Percentiles rank a stretch among this genome's conserved stretches.
Conservation (phyloP, 768 basidiomycete species). For the Hydnum rufescens region DNA sequence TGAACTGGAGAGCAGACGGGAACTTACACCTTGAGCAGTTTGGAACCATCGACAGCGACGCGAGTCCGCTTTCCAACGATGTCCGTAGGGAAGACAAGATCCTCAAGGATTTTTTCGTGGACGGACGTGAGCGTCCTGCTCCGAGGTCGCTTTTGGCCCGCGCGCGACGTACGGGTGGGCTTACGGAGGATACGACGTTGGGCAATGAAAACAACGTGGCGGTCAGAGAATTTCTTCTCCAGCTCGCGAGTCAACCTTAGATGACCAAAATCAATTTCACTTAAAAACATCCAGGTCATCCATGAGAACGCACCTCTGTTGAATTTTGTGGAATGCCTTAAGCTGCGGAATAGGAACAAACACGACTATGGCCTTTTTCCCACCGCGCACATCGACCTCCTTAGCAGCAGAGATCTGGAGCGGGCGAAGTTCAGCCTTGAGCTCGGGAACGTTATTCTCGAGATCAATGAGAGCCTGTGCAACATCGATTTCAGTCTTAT, state of each 20-base stretch:
- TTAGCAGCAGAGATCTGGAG: slow-evolving; percentile 97
- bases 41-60: slow-evolving; percentile 80
- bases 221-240: slow-evolving; percentile 99
- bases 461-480: slow-evolving; percentile 95
- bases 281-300: background rate
- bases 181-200: slow-evolving; percentile 98
- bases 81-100: slow-evolving; percentile 96
- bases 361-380: slow-evolving; percentile 97
- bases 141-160: slow-evolving; percentile 90
- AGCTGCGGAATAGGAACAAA: slow-evolving; percentile 95
- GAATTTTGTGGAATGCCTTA: slow-evolving; percentile 97
- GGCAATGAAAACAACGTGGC: slow-evolving; percentile 96
- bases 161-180: slow-evolving; percentile 81
- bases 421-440: slow-evolving; percentile 87
- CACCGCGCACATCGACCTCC: slow-evolving; percentile 96
- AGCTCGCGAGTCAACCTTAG: slow-evolving; percentile 87
- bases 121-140: slow-evolving; percentile 92
- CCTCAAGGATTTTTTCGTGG: slow-evolving; percentile 96
- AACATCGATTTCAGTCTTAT: slow-evolving; percentile 78
- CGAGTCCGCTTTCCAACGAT: slow-evolving; percentile 98
- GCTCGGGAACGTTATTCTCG: slow-evolving; percentile 94
- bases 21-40: slow-evolving; percentile 92
- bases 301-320: slow-evolving; percentile 49
- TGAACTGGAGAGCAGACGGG: slow-evolving; percentile 3
- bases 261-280: background rate